These are phyloP conservation scores for Globisporangium apiculatum DNA, from an alignment of 352 stramenopile species.

Conservation along the genomic window DNA sequence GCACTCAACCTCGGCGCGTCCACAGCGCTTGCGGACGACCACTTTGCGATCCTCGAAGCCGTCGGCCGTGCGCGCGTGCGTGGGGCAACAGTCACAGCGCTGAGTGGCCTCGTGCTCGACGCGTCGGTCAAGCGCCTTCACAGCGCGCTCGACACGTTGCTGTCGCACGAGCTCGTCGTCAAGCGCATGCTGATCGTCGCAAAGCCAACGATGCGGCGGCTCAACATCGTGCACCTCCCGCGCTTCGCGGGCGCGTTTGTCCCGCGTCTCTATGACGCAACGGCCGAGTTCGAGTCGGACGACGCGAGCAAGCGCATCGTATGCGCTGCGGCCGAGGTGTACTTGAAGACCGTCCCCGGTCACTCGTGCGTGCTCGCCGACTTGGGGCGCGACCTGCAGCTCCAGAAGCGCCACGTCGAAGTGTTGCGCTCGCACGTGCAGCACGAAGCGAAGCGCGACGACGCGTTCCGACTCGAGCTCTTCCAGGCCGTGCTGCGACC, in stretches of 20 bases:
- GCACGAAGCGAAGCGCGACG: constrained; percentile 58
- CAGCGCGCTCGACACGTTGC: constrained; percentile 67
- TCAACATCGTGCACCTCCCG: constrained; percentile 80
- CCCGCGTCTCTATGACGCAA: constrained; percentile 61
- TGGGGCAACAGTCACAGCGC: constrained; percentile 47
- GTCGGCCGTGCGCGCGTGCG: constrained; percentile 40
- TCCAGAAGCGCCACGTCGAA: constrained; percentile 68
- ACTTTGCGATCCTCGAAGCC: constrained; percentile 58
- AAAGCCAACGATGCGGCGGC: constrained; percentile 40
- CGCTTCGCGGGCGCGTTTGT: constrained; percentile 54
- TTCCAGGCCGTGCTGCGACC: constrained; percentile 71
- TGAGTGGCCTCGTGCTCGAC: constrained; percentile 25
- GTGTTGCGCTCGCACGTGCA: constrained; percentile 56
- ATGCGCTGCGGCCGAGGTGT: constrained; percentile 39
- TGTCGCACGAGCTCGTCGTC: constrained; percentile 71
- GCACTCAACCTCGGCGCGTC: constrained; percentile 60
- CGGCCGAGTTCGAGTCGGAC: constrained; percentile 75
- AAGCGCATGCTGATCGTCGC: constrained; percentile 81
- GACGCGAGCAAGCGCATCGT: constrained; percentile 71
- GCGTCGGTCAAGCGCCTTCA: constrained; percentile 66
- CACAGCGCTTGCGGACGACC: constrained; percentile 52
- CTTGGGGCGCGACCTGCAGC: constrained; percentile 51
- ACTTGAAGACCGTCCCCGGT: constrained; percentile 51
- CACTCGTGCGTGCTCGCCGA: constrained; percentile 64
- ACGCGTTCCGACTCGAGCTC: constrained; percentile 51